Conservation (phyloP, 2,329 filamentous ascomycete genomes). For the Hypoxylon sp. region DNA sequence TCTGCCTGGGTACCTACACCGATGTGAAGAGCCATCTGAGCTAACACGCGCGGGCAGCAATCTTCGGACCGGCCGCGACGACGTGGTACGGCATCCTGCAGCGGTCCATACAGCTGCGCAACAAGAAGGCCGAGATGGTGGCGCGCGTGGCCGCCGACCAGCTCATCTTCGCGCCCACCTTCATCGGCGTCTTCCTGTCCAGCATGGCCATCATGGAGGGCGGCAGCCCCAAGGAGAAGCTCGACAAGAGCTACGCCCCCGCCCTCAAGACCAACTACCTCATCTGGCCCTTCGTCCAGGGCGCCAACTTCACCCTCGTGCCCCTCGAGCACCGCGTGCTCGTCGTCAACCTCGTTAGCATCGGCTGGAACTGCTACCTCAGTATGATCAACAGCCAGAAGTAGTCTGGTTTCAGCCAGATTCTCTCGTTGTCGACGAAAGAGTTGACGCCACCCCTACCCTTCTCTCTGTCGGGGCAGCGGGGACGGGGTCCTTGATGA, state of each 20-base stretch:
- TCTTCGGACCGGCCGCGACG: constrained; percentile 89
- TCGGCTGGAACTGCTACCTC: constrained; percentile 71
- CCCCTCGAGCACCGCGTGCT: constrained; percentile 84
- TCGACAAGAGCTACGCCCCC: constrained; percentile 72
- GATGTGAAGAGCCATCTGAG: not conserved
- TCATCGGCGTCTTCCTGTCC: constrained; percentile 81
- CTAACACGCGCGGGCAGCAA: constrained; percentile 53
- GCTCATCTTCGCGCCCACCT: constrained; percentile 80
- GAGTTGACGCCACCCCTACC: too few species aligned
- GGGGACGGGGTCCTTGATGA: not conserved
- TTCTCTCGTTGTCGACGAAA: too few species aligned
- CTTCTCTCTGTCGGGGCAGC: too few species aligned
- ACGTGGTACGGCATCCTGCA: constrained; percentile 87
- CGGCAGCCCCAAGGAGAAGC: constrained; percentile 66
- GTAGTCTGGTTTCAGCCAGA: too few species aligned
- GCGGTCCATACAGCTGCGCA: constrained; percentile 68
- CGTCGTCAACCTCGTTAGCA: constrained; percentile 82
- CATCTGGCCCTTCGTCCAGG: constrained; percentile 87
- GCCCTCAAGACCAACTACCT: constrained; percentile 85
- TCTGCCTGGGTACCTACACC: too few species aligned
- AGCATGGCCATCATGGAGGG: constrained; percentile 88
- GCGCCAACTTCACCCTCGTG: constrained; percentile 86
- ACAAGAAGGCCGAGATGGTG: constrained; percentile 73
- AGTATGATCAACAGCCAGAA: constrained; percentile 64
- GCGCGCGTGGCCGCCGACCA: constrained; percentile 85